Evolutionary conservation across 495 filamentous ascomycete genomes (phyloP).

Genomic region (Aspergillus avenaceus): DNA sequence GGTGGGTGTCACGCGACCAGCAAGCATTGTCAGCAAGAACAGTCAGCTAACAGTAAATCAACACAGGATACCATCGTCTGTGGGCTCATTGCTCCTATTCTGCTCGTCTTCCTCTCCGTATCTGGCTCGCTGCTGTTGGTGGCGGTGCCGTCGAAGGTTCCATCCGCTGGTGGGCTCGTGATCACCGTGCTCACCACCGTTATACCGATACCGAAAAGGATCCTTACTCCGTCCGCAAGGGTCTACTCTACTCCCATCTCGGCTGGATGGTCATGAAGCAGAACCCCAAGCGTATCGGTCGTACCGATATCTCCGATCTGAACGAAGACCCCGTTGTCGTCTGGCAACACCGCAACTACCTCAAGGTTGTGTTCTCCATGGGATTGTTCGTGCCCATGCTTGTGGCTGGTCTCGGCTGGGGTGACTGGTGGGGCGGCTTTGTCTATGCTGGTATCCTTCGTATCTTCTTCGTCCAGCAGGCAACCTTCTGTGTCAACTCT

Average conservation of each 20-base stretch:
- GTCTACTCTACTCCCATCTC: constrained; percentile 91
- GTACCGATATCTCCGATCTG: constrained; percentile 93
- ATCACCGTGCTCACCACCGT: constrained; percentile 96
- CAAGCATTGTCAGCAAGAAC: constrained; percentile 7
- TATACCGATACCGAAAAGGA: constrained; percentile 99
- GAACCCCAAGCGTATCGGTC: constrained; percentile 88
- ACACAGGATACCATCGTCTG: constrained; percentile 77
- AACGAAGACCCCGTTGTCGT: constrained; percentile 93
- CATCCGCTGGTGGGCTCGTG: constrained; percentile 95
- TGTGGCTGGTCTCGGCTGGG: constrained; percentile 83
- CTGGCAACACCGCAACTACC: constrained; percentile 92
- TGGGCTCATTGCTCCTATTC: constrained; percentile 97
- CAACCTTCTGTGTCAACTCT: constrained; percentile 99
- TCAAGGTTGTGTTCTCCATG: constrained; percentile 86
- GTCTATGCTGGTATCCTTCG: constrained; percentile 94
- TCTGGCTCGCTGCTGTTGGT: constrained; percentile 88
- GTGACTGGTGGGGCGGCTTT: constrained; percentile 86
- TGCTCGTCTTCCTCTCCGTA: constrained; percentile 78
- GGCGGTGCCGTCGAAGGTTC: constrained; percentile 96
- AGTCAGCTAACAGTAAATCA: constrained; percentile 12
- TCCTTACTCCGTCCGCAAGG: constrained; percentile 98
- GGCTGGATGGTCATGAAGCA: constrained; percentile 95
- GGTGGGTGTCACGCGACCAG: constrained; percentile 43
- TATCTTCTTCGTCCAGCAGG: constrained; percentile 98
- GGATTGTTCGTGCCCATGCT: constrained; percentile 78